Conservation (phyloP, 306 rosid species). For the Sesbania bispinosa region DNA sequence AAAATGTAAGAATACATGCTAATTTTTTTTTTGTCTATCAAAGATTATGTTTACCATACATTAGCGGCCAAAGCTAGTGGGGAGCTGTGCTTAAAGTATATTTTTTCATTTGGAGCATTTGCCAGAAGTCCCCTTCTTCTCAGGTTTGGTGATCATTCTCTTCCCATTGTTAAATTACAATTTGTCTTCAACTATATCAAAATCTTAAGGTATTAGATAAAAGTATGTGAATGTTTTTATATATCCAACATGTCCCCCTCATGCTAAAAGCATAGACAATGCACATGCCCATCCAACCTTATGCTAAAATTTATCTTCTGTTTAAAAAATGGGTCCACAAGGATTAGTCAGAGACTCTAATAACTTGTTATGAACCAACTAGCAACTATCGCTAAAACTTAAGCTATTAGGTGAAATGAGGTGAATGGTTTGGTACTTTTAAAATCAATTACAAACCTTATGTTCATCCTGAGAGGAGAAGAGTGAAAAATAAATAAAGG, state of each 20-base stretch:
- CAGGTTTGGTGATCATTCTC: slow-evolving; percentile 50
- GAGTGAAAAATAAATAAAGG: neutral
- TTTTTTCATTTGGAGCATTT: slow-evolving; percentile 86
- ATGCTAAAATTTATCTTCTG: too few species aligned
- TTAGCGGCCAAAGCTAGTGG: slow-evolving; percentile 90
- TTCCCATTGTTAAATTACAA: neutral
- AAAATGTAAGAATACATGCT: slow-evolving; percentile 18
- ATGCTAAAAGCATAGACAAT: too few species aligned
- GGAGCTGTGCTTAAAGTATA: slow-evolving; percentile 84
- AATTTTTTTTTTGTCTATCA: slow-evolving; percentile 33
- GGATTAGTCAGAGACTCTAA: too few species aligned
- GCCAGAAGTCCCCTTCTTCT: slow-evolving; percentile 75
- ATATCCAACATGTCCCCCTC: too few species aligned
- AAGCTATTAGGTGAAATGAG: too few species aligned
- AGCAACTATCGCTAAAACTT: too few species aligned
- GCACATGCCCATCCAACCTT: too few species aligned
- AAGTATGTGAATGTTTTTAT: too few species aligned
- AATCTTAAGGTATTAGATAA: too few species aligned
- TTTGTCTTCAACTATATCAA: slow-evolving; percentile 10
- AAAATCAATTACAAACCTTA: neutral
- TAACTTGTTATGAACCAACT: too few species aligned
- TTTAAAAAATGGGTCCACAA: too few species aligned
- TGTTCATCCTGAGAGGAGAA: neutral
- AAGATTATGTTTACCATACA: slow-evolving; percentile 85
- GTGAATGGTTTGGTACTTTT: too few species aligned